Base-by-base conservation (phyloP, 1,284 basidiomycete genomes). In the Ustanciosporium gigantosporum region DNA sequence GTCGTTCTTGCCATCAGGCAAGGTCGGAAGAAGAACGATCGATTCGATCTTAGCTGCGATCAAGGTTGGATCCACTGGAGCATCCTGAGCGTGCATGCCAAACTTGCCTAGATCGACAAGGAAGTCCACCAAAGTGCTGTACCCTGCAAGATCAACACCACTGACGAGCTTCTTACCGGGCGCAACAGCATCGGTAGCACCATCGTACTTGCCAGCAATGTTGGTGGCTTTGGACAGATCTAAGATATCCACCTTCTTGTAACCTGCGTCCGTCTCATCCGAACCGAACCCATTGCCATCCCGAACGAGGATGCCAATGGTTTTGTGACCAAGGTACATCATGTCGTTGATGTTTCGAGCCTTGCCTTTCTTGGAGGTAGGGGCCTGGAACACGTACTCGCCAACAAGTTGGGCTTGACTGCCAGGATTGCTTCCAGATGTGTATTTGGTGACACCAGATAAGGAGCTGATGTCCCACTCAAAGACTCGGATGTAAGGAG, bases 41-140 rank as follows among this genome's bases (percentile, higher is more conserved):
- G 83, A 84, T 70, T 88, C 87, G 84, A 86, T 87, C 76, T 88
- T 88, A 3, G 82, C 82, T 49, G 83, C 83, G 45, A 88, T 82
- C 22, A 87, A 79, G 0, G 83, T 85, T 36, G 81, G 64, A 42
- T 75, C 69, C 24, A 77, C 68, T 14, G 57, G 69, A 23, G 67
- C 61, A 27, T 56, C 70, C 20, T 41, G 45, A 25, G 64, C 70
- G 46, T 87, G 85, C 45, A 87, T 77, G 3, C 86, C 86, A 57
- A 87, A 87, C 29, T 84, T 79, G 13, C 80, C 82, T 0, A 87
- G 79, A 67, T 85, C 82, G 15, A 37, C 27, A 14, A 46, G 41
- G 46, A 46, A 58, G 76, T 82, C 79, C 19, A 87, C 81, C 62
- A 87, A 87, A 2, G 80, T 72, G 3, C 83, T 80, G 67, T 86